Evolutionary conservation across 75 land plant species (phyloP).

Genomic region (Selaginella tamariscina): DNA sequence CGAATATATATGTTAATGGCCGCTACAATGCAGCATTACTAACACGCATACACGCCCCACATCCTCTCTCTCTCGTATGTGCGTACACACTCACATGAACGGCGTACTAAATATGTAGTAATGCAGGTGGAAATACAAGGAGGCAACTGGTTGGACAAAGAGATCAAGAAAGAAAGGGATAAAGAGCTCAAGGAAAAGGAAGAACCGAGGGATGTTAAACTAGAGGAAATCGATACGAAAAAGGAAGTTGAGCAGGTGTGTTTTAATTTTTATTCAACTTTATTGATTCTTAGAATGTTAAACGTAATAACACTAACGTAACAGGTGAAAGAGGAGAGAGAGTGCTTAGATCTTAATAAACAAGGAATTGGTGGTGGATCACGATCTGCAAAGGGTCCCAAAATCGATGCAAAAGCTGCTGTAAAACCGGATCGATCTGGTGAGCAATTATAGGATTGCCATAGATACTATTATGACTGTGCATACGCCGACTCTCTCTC

Average conservation of each 20-base stretch:
- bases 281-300: no score
- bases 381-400: not conserved
- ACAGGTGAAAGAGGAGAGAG: conserved; percentile 14
- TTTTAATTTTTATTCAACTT: no score
- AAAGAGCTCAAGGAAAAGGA: conserved; percentile 13
- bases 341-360: conserved; percentile 3
- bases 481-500: no score
- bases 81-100: no score
- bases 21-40: no score
- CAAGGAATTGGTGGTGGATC: not conserved
- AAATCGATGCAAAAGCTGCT: not conserved
- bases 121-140: not conserved
- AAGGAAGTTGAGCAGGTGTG: conserved; percentile 2
- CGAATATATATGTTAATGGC: no score
- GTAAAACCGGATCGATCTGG: conserved; percentile 10
- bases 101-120: no score
- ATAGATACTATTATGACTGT: no score
- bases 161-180: conserved; percentile 13
- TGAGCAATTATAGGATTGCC: no score
- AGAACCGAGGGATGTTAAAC: not conserved
- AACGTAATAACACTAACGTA: not conserved
- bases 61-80: no score
- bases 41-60: no score
- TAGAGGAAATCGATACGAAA: conserved; percentile 6
- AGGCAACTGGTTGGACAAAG: not conserved